Conservation (phyloP, 1,139 yeast species). For the Kurtzmaniella quercitrusa region DNA sequence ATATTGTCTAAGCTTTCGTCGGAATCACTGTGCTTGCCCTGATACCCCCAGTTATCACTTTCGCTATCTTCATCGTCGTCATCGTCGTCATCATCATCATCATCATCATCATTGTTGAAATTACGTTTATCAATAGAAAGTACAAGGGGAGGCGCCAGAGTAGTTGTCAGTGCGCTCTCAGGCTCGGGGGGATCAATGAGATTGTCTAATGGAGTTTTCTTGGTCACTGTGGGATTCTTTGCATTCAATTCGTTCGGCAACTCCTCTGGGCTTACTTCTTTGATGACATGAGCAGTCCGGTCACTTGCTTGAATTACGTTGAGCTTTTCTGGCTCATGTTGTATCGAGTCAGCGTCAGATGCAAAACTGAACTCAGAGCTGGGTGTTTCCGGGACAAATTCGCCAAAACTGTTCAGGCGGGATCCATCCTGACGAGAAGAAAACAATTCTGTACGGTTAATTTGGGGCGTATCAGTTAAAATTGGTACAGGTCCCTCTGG, state of each 20-base stretch:
- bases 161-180: conserved; percentile 1
- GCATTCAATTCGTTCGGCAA: neutral
- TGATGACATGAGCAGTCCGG: neutral
- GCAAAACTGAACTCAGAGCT: conserved; percentile 30
- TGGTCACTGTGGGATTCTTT: neutral
- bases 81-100: conserved; percentile 5
- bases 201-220: neutral
- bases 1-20: conserved; percentile 16
- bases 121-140: conserved; percentile 22
- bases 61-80: conserved; percentile 5
- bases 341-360: conserved; percentile 38
- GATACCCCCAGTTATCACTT: conserved; percentile 27
- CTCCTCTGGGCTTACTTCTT: neutral
- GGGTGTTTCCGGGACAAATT: conserved; percentile 25
- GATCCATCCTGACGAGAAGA: conserved; percentile 28
- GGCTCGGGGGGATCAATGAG: neutral
- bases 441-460: conserved; percentile 16
- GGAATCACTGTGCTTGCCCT: conserved; percentile 21
- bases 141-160: conserved; percentile 18
- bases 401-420: conserved; percentile 6
- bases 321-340: conserved; percentile 29
- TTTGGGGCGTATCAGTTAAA: neutral
- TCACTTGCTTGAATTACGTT: conserved; percentile 9
- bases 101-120: conserved; percentile 8
- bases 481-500: conserved; percentile 1